Evolutionary conservation across 2,329 filamentous ascomycete species (phyloP).

Genomic region (Fusarium lyarnte): DNA sequence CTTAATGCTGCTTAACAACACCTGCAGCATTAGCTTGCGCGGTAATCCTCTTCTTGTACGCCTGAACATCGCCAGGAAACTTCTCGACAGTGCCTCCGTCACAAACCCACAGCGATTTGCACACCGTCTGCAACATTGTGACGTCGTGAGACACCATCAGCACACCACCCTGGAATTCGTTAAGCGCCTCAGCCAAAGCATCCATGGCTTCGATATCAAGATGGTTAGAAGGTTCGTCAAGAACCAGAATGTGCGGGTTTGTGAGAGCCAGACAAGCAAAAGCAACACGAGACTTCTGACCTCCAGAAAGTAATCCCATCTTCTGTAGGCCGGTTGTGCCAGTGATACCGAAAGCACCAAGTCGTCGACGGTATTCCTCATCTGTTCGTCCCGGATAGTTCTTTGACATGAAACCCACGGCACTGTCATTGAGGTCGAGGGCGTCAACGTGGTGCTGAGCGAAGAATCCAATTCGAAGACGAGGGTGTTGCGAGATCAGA

Average conservation of each 20-base stretch:
- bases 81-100: slow-evolving; percentile 94
- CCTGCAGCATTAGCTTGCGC: slow-evolving; percentile 89
- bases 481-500: slow-evolving; percentile 86
- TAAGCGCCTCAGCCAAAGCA: slow-evolving; percentile 84
- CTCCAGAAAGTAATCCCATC: slow-evolving; percentile 92
- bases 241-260: slow-evolving; percentile 95
- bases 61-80: slow-evolving; percentile 93
- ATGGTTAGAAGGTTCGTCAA: slow-evolving; percentile 98
- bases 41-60: slow-evolving; percentile 96
- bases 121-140: slow-evolving; percentile 97
- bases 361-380: slow-evolving; percentile 94
- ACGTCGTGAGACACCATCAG: slow-evolving; percentile 99
- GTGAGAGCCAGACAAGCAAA: slow-evolving; percentile 95
- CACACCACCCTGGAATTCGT: slow-evolving; percentile 91
- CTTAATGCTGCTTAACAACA: slow-evolving; percentile 75
- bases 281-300: slow-evolving; percentile 97
- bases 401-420: slow-evolving; percentile 96
- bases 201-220: slow-evolving; percentile 99
- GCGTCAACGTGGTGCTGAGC: slow-evolving; percentile 99
- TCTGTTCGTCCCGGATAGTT: slow-evolving; percentile 90
- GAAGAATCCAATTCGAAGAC: slow-evolving; percentile 94
- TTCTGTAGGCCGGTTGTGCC: slow-evolving; percentile 97
- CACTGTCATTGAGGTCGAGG: slow-evolving; percentile 86
- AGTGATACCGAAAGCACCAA: slow-evolving; percentile 90
- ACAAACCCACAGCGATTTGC: slow-evolving; percentile 94